Conservation (phyloP, 1,284 basidiomycete genomes). For the Cryptococcus wingfieldii region DNA sequence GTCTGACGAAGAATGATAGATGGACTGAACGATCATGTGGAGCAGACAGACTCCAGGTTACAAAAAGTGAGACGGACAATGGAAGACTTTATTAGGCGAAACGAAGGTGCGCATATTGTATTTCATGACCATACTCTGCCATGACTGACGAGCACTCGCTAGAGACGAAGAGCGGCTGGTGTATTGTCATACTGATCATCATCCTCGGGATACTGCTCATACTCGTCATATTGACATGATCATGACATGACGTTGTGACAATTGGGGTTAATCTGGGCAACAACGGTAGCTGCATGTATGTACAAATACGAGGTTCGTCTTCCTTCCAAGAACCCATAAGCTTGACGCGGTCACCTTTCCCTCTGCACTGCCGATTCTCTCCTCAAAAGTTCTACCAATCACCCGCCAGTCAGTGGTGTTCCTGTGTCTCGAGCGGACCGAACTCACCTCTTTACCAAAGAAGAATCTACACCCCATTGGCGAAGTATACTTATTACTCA, state of each 20-base stretch:
- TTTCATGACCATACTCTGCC: background rate
- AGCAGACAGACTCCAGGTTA: constrained; percentile 67
- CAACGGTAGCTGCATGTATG: too few species aligned
- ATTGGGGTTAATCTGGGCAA: too few species aligned
- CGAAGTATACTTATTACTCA: constrained; percentile 79
- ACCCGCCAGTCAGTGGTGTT: background rate
- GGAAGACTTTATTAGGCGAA: constrained; percentile 73
- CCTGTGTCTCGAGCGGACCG: background rate
- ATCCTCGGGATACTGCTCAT: constrained; percentile 55
- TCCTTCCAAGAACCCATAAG: too few species aligned
- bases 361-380: too few species aligned
- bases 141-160: background rate
- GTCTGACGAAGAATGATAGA: constrained; percentile 63
- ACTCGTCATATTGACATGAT: constrained; percentile 55
- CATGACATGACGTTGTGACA: background rate
- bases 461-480: constrained; percentile 77
- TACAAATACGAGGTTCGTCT: too few species aligned
- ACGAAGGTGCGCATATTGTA: constrained; percentile 59
- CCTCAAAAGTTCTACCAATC: too few species aligned
- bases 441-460: constrained; percentile 65
- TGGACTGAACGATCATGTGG: constrained; percentile 71
- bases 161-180: constrained; percentile 71
- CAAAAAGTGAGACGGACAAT: constrained; percentile 65
- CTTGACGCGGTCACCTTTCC: too few species aligned
- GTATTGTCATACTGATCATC: constrained; percentile 57